Percentiles rank a stretch among this genome's conserved stretches.
Conservation (phyloP, 2,329 filamentous ascomycete species). For the Westerdykella ornata region DNA sequence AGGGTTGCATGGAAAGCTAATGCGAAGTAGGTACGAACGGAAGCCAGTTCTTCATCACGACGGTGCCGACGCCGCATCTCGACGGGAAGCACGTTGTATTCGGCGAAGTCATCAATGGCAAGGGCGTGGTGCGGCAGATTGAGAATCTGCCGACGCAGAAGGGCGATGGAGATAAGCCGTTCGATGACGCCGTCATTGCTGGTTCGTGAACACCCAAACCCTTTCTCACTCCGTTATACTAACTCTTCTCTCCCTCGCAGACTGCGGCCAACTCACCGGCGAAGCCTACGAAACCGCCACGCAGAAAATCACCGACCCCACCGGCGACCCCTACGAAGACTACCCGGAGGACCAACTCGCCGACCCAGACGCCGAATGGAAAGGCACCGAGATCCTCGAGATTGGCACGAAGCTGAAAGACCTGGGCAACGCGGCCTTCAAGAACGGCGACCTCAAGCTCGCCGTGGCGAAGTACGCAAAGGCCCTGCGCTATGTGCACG, state of each 20-base stretch:
- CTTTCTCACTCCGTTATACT: not conserved
- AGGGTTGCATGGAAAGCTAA: constrained; percentile 6
- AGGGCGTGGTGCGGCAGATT: constrained; percentile 81
- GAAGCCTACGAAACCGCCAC: constrained; percentile 61
- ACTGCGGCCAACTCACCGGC: constrained; percentile 80
- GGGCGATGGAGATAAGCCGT: constrained; percentile 63
- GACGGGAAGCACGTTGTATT: constrained; percentile 98
- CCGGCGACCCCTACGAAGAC: constrained; percentile 90
- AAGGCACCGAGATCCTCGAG: constrained; percentile 62
- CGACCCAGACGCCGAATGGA: constrained; percentile 49
- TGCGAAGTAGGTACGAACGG: constrained; percentile 72
- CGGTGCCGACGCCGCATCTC: constrained; percentile 86
- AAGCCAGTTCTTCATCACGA: constrained; percentile 97
- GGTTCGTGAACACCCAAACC: constrained; percentile 24
- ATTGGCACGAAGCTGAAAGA: constrained; percentile 83
- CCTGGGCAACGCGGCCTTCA: constrained; percentile 89
- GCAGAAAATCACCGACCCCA: constrained; percentile 65
- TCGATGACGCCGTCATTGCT: constrained; percentile 62
- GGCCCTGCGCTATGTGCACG: constrained; percentile 79
- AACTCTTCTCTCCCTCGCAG: constrained; percentile 34
- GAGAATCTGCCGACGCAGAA: constrained; percentile 72
- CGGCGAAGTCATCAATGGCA: constrained; percentile 86
- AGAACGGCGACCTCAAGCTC: constrained; percentile 60
- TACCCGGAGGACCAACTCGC: constrained; percentile 76
- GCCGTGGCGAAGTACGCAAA: constrained; percentile 93